Base-by-base conservation (phyloP, 2,329 filamentous ascomycete genomes). In the Parafenestella ontariensis region DNA sequence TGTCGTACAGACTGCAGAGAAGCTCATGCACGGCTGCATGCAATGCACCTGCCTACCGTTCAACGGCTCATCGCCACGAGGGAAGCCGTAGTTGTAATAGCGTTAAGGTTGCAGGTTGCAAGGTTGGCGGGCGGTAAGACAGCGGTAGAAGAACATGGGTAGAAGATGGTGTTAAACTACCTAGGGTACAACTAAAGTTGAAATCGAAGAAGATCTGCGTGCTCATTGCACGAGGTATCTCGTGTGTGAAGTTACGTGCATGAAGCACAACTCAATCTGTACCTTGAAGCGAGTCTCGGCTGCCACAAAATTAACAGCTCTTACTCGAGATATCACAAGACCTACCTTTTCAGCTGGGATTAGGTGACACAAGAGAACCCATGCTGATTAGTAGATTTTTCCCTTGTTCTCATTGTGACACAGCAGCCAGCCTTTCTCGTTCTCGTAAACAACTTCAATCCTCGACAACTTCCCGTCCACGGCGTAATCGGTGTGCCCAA, bases 381-480 rank as follows among this genome's bases (percentile, higher is more conserved):
- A 40, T 42, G 18, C 40, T 28, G 3, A 28, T 52, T 43, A 24
- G 47, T 36, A 48, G 45, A 45, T 43, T 29, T 29, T 43, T 36
- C 47, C 47, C 21, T 31, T 20, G 39, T 31, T 3, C n/a, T 20
- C 34, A 39, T 36, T 40, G 47, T 46, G 34, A 46, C 47, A 45
- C 55, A 36, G 55, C 45, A 28, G 43, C 31, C 33, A 48, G 36
- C 45, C 50, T 42, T 37, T 42, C 36, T 39, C 41, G 23, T 18
- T 20, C 41, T 17, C 24, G 24, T n/a, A 20, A 56, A 46, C 41
- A 51, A n/a, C 48, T 34, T 31, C 26, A 20, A 34, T 40, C 52
- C 52, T 53, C 29, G 52, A 49, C 39, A 28, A 46, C 48, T 33
- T 34, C 41, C 49, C 36, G 44, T 46, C 44, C 37, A 46, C 29